Evolutionary conservation across 352 stramenopile species (phyloP).

Genomic region (Phytophthora cactorum): DNA sequence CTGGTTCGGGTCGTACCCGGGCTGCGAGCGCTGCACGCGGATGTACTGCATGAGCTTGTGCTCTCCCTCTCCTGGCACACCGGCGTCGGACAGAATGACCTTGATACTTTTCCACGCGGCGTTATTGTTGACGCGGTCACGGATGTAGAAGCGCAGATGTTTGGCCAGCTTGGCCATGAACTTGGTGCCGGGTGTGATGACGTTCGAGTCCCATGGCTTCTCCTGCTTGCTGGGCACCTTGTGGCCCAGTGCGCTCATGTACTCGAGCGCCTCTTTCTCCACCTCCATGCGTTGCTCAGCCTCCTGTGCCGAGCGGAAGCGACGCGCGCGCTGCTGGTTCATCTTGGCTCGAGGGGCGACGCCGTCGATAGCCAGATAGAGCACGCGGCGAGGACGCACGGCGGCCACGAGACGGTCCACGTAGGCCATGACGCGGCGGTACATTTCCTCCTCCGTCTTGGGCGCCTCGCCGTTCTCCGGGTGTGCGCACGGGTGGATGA

Average conservation of each 20-base stretch:
- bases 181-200: conserved; percentile 99
- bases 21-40: conserved; percentile 92
- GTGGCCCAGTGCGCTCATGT: conserved; percentile 91
- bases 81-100: conserved; percentile 96
- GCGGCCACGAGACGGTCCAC: conserved; percentile 96
- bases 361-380: conserved; percentile 99
- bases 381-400: conserved; percentile 94
- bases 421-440: conserved; percentile 95
- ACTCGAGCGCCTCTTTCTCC: conserved; percentile 93
- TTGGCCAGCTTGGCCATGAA: conserved; percentile 97
- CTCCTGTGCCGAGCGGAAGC: conserved; percentile 97
- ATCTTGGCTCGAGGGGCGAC: conserved; percentile 99
- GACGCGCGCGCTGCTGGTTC: conserved; percentile 98
- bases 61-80: conserved; percentile 98
- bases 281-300: conserved; percentile 92
- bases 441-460: conserved; percentile 98
- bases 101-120: conserved; percentile 95
- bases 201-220: conserved; percentile 98
- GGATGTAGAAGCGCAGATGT: conserved; percentile 92
- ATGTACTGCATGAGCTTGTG: conserved; percentile 99
- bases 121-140: conserved; percentile 94
- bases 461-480: conserved; percentile 93
- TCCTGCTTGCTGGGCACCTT: conserved; percentile 82
- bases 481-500: conserved; percentile 99
- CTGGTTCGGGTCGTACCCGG: conserved; percentile 97